A percentile compares a stretch with the other conserved stretches of the same genome.
Conservation (phyloP, 495 filamentous ascomycete species). For the Polyplosphaeria fusca region DNA sequence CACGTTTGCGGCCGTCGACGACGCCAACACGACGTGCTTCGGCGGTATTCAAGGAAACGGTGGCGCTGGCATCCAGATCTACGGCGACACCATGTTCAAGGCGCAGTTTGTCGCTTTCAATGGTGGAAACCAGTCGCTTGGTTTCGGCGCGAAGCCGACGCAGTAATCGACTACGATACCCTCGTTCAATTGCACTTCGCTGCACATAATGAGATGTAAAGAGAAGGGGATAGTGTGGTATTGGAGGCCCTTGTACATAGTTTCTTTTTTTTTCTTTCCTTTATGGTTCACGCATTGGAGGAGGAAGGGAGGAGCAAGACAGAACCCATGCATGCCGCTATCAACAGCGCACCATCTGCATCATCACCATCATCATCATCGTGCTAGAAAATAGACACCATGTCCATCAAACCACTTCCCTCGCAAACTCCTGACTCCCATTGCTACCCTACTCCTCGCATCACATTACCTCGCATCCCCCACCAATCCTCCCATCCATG, state of each 20-base stretch:
- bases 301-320: not conserved
- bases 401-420: too few relatives aligned
- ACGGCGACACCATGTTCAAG: constrained; percentile 78
- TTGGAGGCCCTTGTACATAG: constrained; percentile 2
- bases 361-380: too few relatives aligned
- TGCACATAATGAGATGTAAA: not conserved
- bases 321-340: not conserved
- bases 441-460: too few relatives aligned
- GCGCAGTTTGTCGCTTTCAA: constrained; percentile 78
- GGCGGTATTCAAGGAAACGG: constrained; percentile 50
- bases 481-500: too few relatives aligned
- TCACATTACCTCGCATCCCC: too few relatives aligned
- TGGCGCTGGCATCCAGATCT: constrained; percentile 61
- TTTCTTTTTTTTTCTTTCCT: constrained; percentile 4
- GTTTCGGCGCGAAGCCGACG: constrained; percentile 49
- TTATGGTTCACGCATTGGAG: not conserved
- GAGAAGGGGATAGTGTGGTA: not conserved
- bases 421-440: too few relatives aligned
- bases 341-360: constrained; percentile 4
- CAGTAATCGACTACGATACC: not conserved
- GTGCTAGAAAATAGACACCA: too few relatives aligned
- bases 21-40: constrained; percentile 40
- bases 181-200: not conserved
- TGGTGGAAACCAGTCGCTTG: constrained; percentile 56
- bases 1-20: constrained; percentile 60